Base-by-base conservation (phyloP, 2,329 filamentous ascomycete species). In the Sporothrix humicola region DNA sequence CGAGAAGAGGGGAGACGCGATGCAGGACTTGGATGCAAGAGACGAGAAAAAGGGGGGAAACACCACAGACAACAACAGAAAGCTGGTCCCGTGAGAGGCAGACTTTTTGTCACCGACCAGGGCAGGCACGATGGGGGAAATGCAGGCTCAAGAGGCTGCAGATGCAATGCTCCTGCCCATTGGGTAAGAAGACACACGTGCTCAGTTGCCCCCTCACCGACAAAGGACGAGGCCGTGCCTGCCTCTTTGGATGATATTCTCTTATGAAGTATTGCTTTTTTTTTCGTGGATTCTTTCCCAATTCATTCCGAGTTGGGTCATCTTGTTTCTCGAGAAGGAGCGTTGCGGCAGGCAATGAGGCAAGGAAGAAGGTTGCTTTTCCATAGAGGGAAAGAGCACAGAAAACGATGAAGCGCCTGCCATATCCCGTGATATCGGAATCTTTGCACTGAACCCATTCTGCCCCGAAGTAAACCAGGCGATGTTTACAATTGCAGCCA, bases 21-120 rank as follows among this genome's bases (percentile, higher is more conserved):
- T 61, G 69, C 69, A 61, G 54, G 56, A 59, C 54, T 58, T 48
- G 54, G 69, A 72, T 58, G 70, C 70, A 72, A 20, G 59, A 66
- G 46, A 66, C 26, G 26, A 42, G 7, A 63, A 71, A 61, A 56
- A n/a, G 70, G 70, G 70, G 70, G 58, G 42, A 17, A 63, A 12
- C 37, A 37, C n/a, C 37, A 48, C 69, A 71, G 58, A 71, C 52
- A 59, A 23, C 69, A 9, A 59, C 69, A 50, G 52, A 54, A 71
- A 65, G 17, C 52, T 72, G 70, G 46, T 66, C 70, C 70, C 58
- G 70, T 72, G 70, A 65, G 58, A 66, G 58, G 50, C 59, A 66
- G 70, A 65, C 31, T 56, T 65, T 65, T 70, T 72, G 59, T 59
- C 69, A 31, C 56, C 26, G 56, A 71, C 44, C 46, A 44, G 59